A percentile compares a stretch with the other conserved stretches of the same genome.
Conservation (phyloP, 257 asterid species). For the Haberlea rhodopensis region DNA sequence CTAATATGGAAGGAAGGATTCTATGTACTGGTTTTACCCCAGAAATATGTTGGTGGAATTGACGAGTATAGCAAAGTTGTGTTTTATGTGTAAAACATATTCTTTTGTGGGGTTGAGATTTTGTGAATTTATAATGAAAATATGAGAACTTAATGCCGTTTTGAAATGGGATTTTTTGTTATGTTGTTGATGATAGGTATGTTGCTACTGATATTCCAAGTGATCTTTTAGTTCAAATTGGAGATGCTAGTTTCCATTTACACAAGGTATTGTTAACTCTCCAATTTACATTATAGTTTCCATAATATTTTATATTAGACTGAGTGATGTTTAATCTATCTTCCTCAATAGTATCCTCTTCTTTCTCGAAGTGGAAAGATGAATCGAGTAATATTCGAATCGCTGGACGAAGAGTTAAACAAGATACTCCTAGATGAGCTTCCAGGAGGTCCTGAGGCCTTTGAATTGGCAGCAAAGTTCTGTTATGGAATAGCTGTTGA, state of each 20-base stretch:
- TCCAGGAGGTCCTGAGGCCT: conserved; percentile 87
- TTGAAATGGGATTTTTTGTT: not conserved
- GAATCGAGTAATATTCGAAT: conserved; percentile 73
- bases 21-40: not conserved
- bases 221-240: conserved; percentile 79
- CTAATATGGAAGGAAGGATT: not conserved
- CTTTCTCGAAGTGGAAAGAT: conserved; percentile 87
- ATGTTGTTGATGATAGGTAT: conserved; percentile 49
- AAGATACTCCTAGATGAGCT: conserved; percentile 60
- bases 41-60: not conserved
- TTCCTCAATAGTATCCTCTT: conserved; percentile 59
- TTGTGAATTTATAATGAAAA: not conserved
- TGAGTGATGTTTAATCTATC: conserved; percentile 17
- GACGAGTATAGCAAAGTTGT: not conserved
- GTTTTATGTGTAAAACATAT: not conserved
- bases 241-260: conserved; percentile 72
- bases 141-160: not conserved
- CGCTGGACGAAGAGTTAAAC: conserved; percentile 50
- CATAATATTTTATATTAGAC: not conserved
- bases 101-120: not conserved
- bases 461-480: conserved; percentile 91
- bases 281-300: not conserved
- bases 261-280: conserved; percentile 64
- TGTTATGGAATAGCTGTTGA: conserved; percentile 92
- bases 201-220: conserved; percentile 91